Evolutionary conservation across 106 monocot genomes (phyloP).

Genomic region (Acanthochlamys bracteata): DNA sequence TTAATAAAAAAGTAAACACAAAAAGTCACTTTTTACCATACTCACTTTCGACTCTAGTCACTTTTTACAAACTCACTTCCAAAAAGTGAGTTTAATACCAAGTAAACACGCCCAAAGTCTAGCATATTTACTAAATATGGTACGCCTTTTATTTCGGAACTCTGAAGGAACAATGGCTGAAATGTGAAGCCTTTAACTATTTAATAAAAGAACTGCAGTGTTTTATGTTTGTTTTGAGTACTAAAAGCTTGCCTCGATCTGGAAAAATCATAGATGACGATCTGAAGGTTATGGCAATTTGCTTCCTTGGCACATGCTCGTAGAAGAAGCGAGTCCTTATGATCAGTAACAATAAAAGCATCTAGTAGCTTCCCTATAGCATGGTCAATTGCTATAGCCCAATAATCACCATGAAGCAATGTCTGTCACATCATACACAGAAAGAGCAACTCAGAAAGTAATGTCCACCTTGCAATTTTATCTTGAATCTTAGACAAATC

Average conservation of each 20-base stretch:
- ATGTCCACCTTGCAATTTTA: too few species aligned
- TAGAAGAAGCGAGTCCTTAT: slow-evolving; percentile 72
- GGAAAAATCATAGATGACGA: slow-evolving; percentile 91
- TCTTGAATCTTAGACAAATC: too few species aligned
- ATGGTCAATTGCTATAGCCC: slow-evolving; percentile 82
- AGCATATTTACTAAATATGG: too few species aligned
- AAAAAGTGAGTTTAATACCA: too few species aligned
- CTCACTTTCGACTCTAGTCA: too few species aligned
- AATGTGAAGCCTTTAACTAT: too few species aligned
- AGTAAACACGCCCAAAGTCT: too few species aligned
- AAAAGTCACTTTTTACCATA: too few species aligned
- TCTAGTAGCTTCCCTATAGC: slow-evolving; percentile 76
- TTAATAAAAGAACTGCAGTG: background rate
- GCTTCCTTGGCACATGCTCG: slow-evolving; percentile 83
- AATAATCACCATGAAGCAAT: slow-evolving; percentile 51
- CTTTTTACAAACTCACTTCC: too few species aligned
- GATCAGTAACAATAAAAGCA: slow-evolving; percentile 92
- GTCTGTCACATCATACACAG: slow-evolving; percentile 33
- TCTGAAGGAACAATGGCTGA: too few species aligned
- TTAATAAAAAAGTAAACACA: too few species aligned
- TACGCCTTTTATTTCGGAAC: too few species aligned
- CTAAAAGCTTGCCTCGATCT: slow-evolving; percentile 45
- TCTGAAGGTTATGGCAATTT: slow-evolving; percentile 70
- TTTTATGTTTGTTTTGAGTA: background rate
- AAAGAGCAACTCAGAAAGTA: background rate